Evolutionary conservation across 208 protist species (phyloP), one percentile per base, ranked within the genome.

Genomic region (Leishmania amazonensis): DNA sequence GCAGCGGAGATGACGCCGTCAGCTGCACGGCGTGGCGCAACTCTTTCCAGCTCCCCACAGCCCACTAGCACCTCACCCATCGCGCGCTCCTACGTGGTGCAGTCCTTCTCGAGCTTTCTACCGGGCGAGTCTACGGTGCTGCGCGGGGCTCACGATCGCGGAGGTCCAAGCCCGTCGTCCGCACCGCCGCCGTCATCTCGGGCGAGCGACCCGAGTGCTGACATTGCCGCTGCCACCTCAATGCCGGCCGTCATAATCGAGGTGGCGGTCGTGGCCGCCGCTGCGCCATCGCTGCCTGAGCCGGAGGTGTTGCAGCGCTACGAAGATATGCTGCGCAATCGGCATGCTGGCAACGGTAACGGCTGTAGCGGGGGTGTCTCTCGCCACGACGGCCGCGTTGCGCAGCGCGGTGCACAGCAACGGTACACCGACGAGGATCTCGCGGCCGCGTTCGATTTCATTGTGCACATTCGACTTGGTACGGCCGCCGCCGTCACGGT

Each of bases 401-500:
- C 24, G 40, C 35, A 54, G 49, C 80, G 2, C 21, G 17, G 13
- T 38, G 53, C 17, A 31, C 45, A 5, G 49, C 21, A 35, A 19
- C 15, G 45, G n/a, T 45, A 42, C 65, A 53, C 51, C 62, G 19
- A 51, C 49, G 53, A n/a, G 0, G 76, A 84, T 1, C 53, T 84
- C 9, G 42, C 76, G 2, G 51, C 78, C 24, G 42, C 42, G 15
- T 79, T 88, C n/a, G 79, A 68, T 40, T 74, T 85, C 9, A 38
- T 88, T 7, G 49, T 83, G 1, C 81, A 71, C 75, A 78, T 65
- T 38, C 75, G 7, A 19, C 75, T 78, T 13, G 38, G 57, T 9
- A 17, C 53, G 4, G 73, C 19, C 75, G 78, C 68, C 31, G 47
- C 60, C 6, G 73, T 85, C 31, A 90, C 84, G 15, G 83, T 95